Evolutionary conservation across 345 rosid species (phyloP), one percentile per base, ranked within the genome.

Genomic region (Adansonia digitata): DNA sequence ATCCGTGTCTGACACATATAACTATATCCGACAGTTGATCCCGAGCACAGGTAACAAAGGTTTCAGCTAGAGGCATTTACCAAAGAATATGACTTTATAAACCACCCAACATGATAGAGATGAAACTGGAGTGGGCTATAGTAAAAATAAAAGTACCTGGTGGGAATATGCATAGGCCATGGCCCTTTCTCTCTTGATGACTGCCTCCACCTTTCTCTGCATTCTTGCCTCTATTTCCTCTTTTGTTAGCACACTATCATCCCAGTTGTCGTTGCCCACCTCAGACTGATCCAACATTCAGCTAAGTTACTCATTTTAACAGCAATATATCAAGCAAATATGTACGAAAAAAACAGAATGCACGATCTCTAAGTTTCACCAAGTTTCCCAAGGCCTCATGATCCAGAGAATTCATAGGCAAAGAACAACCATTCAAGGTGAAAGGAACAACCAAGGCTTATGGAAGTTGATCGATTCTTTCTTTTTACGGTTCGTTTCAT

Each of bases 161-260:
- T 87, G 86, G 70, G 98, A 93, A 77, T 90, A 86, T 39, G 99
- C 93, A 61, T 93, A 96, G 7, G 98, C 87, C 97, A 87, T 93
- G 57, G 98, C 88, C 79, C 97, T 88, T 74, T 96, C 97, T 81
- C 98, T 83, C 82, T 89, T 93, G 86, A 90, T 82, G 80, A 81
- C 69, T 45, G 99, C 99, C 75, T 92, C 92, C 49, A 85, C 93
- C 84, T 86, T 96, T 74, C 85, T 83, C 79, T 89, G 99, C 71
- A 88, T 48, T 80, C 98, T 89, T 18, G 82, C 85, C 49, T 93
- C 97, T 72, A 82, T 82, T 78, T 93, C 91, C 72, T 90, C 94
- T 72, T 90, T 95, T 1, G 94, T 87, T 57, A 89, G 87, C 78
- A 82, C 56, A 48, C 98, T 95, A 75, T 88, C 91, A 26, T 95